These are phyloP conservation scores for Grosmannia serpens DNA, from an alignment of 2,329 filamentous ascomycete genomes.

Conservation along the genomic window DNA sequence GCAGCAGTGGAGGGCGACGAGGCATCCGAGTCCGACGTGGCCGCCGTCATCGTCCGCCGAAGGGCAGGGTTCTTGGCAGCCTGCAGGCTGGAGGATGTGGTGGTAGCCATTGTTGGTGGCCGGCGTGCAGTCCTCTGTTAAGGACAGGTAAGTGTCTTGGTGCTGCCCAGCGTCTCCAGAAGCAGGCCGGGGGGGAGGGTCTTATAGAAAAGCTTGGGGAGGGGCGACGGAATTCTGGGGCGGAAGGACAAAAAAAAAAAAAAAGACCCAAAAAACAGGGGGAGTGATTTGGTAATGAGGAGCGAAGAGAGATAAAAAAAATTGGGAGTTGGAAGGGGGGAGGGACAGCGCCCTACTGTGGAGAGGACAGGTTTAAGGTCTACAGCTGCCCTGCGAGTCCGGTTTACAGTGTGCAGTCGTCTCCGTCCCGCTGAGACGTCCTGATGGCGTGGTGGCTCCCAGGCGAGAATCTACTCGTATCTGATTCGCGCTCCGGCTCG, in stretches of 20 bases:
- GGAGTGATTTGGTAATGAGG: neutral
- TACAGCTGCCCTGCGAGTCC: neutral
- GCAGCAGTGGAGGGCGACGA: constrained; percentile 43
- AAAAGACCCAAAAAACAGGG: neutral
- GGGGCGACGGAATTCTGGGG: neutral
- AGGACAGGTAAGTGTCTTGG: too few species aligned
- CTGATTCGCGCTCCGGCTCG: neutral
- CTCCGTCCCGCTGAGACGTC: neutral
- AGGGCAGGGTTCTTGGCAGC: constrained; percentile 30
- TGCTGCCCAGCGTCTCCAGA: neutral
- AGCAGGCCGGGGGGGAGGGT: neutral
- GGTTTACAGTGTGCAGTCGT: neutral
- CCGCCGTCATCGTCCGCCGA: constrained; percentile 34
- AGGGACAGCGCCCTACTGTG: neutral
- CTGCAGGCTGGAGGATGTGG: constrained; percentile 23
- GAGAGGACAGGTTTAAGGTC: neutral
- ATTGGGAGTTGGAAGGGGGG: neutral
- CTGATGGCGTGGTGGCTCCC: neutral
- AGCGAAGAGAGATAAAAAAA: neutral
- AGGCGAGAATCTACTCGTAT: too few species aligned
- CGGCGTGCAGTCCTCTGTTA: neutral
- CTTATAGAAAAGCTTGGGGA: neutral
- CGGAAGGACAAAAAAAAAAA: neutral
- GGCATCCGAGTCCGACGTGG: constrained; percentile 28
- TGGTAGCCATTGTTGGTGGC: constrained; percentile 30